Percentiles rank a stretch among this genome's conserved stretches.
phyloP scores from a whole-genome alignment of 2,329 filamentous ascomycete species.

The Metarhizium sp. region DNA sequence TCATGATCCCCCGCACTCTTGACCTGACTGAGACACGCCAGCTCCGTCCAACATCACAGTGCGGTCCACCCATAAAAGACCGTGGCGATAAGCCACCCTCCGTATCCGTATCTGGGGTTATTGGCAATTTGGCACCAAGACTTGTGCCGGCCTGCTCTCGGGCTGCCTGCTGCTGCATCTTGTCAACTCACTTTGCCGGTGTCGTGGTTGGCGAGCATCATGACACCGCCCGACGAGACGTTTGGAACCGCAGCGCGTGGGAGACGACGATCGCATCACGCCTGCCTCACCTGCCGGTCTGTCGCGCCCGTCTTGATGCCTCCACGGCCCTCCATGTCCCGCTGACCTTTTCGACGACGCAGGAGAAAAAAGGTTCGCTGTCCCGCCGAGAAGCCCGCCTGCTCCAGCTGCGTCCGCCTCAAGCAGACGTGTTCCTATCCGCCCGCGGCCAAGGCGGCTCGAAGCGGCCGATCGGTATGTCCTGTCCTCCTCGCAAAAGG shows the following conservation, averaged over 20 bases:
- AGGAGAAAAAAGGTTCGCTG: conserved; percentile 42
- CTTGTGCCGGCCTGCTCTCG: too few species aligned
- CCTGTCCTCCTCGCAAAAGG: not conserved
- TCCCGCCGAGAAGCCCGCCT: conserved; percentile 40
- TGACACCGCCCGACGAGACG: conserved; percentile 23
- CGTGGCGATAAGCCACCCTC: not conserved
- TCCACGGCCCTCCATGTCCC: not conserved
- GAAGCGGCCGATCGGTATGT: conserved; percentile 35
- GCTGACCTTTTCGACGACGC: not conserved
- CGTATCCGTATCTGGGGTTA: too few species aligned
- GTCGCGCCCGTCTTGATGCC: conserved; percentile 5
- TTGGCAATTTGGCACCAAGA: too few species aligned
- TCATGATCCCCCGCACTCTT: conserved; percentile 4
- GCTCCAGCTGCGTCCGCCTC: conserved; percentile 39
- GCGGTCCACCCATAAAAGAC: not conserved
- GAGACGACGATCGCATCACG: conserved; percentile 30
- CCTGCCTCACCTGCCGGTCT: conserved; percentile 39
- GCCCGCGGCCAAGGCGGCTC: conserved; percentile 24
- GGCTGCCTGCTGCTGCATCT: not conserved
- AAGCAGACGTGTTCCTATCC: conserved; percentile 38
- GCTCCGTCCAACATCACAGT: not conserved
- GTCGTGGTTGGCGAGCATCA: conserved; percentile 8
- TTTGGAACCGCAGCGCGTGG: conserved; percentile 18
- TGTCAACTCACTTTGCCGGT: not conserved
- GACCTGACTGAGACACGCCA: not conserved